These are phyloP conservation scores for Pholiota adiposa DNA, from an alignment of 1,284 basidiomycete species.

Conservation along the genomic window DNA sequence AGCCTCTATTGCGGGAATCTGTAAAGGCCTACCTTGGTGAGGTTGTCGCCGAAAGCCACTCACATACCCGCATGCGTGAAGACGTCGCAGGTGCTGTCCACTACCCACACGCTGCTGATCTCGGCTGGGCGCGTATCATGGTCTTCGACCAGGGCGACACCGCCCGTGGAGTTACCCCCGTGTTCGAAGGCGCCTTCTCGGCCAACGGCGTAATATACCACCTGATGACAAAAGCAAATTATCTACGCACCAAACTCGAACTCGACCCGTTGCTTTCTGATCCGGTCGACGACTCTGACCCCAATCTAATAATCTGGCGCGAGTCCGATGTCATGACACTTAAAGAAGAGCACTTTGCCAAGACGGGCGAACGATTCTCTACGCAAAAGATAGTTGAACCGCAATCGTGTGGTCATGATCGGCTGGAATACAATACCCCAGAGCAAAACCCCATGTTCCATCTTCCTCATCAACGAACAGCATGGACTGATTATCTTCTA, in stretches of 20 bases:
- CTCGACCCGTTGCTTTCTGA: constrained; percentile 55
- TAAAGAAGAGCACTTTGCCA: constrained; percentile 49
- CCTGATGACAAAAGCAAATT: constrained; percentile 75
- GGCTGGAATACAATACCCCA: constrained; percentile 69
- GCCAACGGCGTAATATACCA: constrained; percentile 74
- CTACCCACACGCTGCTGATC: constrained; percentile 46
- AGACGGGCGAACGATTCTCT: constrained; percentile 30
- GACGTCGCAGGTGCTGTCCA: constrained; percentile 57
- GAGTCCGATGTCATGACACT: constrained; percentile 65
- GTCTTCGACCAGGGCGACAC: constrained; percentile 69
- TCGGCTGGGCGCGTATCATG: constrained; percentile 76
- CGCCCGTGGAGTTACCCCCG: constrained; percentile 48
- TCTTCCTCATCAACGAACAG: constrained; percentile 26
- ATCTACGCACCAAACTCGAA: constrained; percentile 60
- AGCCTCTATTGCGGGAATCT: constrained; percentile 56
- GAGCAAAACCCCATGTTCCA: constrained; percentile 57
- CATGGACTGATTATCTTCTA: constrained; percentile 36
- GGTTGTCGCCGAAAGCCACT: constrained; percentile 57
- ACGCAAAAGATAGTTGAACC: constrained; percentile 29
- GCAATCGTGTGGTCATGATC: constrained; percentile 71
- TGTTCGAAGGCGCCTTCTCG: constrained; percentile 81
- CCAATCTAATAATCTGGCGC: constrained; percentile 71
- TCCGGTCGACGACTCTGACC: constrained; percentile 45
- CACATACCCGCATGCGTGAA: constrained; percentile 58
- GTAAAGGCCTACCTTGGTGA: constrained; percentile 73